Conservation (phyloP, 192 early-diverging fungal genomes). For the Rhizophagus sp. region DNA sequence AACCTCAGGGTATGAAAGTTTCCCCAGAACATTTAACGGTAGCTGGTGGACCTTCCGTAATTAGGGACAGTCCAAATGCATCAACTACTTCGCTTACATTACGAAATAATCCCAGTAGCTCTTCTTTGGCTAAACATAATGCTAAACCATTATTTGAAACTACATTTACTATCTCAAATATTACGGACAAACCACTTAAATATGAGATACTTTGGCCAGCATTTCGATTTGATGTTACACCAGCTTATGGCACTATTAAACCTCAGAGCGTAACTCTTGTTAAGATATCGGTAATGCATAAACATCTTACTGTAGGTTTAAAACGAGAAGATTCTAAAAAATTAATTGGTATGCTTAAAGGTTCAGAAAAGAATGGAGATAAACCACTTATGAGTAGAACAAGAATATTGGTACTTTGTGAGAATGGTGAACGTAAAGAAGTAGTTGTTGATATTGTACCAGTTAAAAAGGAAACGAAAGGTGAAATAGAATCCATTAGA, state of each 20-base stretch:
- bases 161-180: conserved; percentile 31
- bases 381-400: conserved; percentile 27
- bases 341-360: conserved; percentile 29
- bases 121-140: conserved; percentile 30
- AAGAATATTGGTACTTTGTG: conserved; percentile 23
- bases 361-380: background rate
- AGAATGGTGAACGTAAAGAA: conserved; percentile 29
- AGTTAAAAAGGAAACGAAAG: conserved; percentile 22
- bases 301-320: conserved; percentile 24
- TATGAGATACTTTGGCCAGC: conserved; percentile 32
- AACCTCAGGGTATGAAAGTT: conserved; percentile 26
- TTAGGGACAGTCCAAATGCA: conserved; percentile 4
- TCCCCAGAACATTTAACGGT: conserved; percentile 29
- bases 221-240: conserved; percentile 27
- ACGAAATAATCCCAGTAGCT: conserved; percentile 24
- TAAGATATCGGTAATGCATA: conserved; percentile 28
- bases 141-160: conserved; percentile 32
- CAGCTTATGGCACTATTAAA: conserved; percentile 26
- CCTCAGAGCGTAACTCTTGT: conserved; percentile 14
- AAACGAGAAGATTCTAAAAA: conserved; percentile 25
- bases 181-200: conserved; percentile 12
- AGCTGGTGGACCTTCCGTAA: conserved; percentile 1
- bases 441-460: conserved; percentile 27
- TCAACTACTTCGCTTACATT: conserved; percentile 11
- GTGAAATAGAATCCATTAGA: conserved; percentile 13